A percentile compares a stretch with the other conserved stretches of the same genome.
Conservation (phyloP, 495 filamentous ascomycete genomes). For the Lichenothelia convexa region DNA sequence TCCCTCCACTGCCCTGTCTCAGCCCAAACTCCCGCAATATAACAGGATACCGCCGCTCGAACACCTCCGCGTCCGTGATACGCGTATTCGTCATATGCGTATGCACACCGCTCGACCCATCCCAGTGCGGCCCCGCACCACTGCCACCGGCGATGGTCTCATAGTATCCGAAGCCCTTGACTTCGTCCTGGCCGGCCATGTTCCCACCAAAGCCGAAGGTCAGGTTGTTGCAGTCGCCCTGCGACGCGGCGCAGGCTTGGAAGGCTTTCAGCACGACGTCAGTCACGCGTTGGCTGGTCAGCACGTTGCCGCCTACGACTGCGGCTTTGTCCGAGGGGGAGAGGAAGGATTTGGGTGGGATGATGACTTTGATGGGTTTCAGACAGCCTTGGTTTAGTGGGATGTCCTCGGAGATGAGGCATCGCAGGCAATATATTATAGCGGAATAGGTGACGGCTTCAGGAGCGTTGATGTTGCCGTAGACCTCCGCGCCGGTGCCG, state of each 20-base stretch:
- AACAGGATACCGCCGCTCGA: constrained; percentile 85
- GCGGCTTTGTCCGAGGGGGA: constrained; percentile 76
- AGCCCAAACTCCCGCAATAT: constrained; percentile 69
- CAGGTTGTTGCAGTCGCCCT: constrained; percentile 88
- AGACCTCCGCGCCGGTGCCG: constrained; percentile 84
- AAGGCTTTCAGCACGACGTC: constrained; percentile 90
- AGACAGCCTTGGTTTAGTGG: constrained; percentile 95
- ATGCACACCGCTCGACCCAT: constrained; percentile 79
- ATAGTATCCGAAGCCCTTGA: constrained; percentile 87
- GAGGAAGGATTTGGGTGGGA: constrained; percentile 67
- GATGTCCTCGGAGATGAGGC: constrained; percentile 83
- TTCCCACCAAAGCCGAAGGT: constrained; percentile 73
- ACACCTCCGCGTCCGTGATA: constrained; percentile 91
- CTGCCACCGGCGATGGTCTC: constrained; percentile 90
- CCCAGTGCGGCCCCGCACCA: constrained; percentile 75
- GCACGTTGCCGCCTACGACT: constrained; percentile 89
- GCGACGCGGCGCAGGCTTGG: constrained; percentile 71
- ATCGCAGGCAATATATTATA: constrained; percentile 91
- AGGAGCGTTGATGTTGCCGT: constrained; percentile 88
- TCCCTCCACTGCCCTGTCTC: constrained; percentile 47
- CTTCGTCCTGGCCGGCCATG: constrained; percentile 25
- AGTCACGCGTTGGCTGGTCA: constrained; percentile 79
- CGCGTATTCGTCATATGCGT: constrained; percentile 99
- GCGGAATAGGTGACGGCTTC: constrained; percentile 86
- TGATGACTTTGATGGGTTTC: constrained; percentile 66